Evolutionary conservation across 139 green algal genomes (phyloP).

Genomic region (Chlamydomonas sphaeroides): DNA sequence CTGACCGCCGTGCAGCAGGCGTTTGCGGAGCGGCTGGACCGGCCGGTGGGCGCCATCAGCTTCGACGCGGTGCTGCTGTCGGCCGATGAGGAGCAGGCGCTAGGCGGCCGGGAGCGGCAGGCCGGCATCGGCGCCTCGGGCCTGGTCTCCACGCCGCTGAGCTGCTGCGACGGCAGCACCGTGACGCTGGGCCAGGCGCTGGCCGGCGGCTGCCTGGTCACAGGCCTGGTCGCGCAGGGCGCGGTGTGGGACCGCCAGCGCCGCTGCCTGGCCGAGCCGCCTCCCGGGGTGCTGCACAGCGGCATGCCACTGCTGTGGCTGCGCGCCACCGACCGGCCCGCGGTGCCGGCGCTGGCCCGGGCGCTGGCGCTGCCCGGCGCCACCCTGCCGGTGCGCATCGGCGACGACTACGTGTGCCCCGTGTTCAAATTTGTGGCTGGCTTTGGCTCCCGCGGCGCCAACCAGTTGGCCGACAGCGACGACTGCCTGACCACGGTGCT

Average conservation of each 20-base stretch:
- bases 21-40: constrained; percentile 42
- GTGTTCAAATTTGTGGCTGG: constrained; percentile 41
- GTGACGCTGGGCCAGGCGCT: not conserved
- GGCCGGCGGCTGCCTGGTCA: constrained; percentile 35
- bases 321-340: constrained; percentile 13
- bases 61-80: constrained; percentile 39
- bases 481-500: constrained; percentile 50
- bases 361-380: constrained; percentile 30
- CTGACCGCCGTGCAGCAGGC: constrained; percentile 52
- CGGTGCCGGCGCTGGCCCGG: constrained; percentile 23
- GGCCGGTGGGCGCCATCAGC: constrained; percentile 37
- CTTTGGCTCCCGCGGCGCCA: not conserved
- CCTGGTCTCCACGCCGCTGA: constrained; percentile 7
- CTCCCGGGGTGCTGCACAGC: constrained; percentile 26
- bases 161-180: not conserved
- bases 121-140: not conserved
- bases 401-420: constrained; percentile 46
- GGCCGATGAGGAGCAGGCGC: constrained; percentile 13
- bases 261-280: constrained; percentile 27
- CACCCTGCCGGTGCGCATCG: not conserved
- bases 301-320: constrained; percentile 57
- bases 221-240: constrained; percentile 36
- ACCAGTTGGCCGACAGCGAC: constrained; percentile 35
- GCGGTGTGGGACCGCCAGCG: constrained; percentile 36
- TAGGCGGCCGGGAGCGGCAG: not conserved